A percentile compares a stretch with the other conserved stretches of the same genome.
Evolutionary conservation across 2,329 filamentous ascomycete species (phyloP).

Genomic region (Colletotrichum cuscutae): DNA sequence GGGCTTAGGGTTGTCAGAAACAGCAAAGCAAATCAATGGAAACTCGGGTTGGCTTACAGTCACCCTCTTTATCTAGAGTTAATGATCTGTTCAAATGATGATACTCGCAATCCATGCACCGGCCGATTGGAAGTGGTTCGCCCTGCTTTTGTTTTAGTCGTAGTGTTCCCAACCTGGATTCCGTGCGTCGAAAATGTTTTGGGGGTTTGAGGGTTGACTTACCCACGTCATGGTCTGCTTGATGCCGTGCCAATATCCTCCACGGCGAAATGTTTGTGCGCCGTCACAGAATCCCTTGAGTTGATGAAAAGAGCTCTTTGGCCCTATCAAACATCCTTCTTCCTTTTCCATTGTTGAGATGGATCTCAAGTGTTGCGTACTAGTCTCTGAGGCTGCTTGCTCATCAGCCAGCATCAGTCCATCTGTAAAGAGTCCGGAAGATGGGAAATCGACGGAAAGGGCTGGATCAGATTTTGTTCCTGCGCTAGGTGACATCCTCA

Average conservation of each 20-base stretch:
- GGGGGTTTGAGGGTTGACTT: slow-evolving; percentile 4
- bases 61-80: slow-evolving; percentile 42
- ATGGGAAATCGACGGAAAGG: not conserved
- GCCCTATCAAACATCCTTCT: slow-evolving; percentile 40
- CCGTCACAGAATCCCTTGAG: slow-evolving; percentile 52
- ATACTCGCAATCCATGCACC: slow-evolving; percentile 42
- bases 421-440: slow-evolving; percentile 10
- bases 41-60: slow-evolving; percentile 39
- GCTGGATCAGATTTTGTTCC: slow-evolving; percentile 11
- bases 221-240: slow-evolving; percentile 39
- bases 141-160: slow-evolving; percentile 27
- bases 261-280: slow-evolving; percentile 47
- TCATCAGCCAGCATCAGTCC: slow-evolving; percentile 34
- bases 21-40: not conserved
- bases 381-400: not conserved
- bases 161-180: not conserved
- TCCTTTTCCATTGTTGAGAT: slow-evolving; percentile 8
- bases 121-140: slow-evolving; percentile 36
- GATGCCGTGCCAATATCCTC: slow-evolving; percentile 49
- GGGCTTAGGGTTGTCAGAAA: slow-evolving; percentile 38
- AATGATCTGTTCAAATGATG: slow-evolving; percentile 43
- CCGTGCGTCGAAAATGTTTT: not conserved
- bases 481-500: not conserved
- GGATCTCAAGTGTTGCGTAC: not conserved
- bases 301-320: slow-evolving; percentile 48